These are phyloP conservation scores for Lonicera japonica DNA, from an alignment of 129 eudicot genomes.

Conservation along the genomic window DNA sequence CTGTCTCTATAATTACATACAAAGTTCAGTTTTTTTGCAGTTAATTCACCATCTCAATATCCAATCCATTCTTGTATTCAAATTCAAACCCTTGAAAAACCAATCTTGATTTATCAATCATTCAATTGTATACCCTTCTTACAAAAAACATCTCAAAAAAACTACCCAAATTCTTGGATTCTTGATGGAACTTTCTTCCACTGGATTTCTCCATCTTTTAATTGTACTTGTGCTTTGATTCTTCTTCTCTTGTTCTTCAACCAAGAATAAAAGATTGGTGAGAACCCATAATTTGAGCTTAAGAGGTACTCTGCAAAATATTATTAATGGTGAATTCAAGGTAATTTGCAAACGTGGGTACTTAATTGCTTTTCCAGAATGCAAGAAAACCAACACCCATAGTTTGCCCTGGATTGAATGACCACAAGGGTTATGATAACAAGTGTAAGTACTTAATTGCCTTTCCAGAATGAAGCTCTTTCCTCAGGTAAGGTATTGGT, in stretches of 20 bases:
- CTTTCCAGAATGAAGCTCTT: conserved; percentile 55
- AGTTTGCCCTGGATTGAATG: conserved; percentile 43
- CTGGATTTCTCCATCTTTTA: background rate
- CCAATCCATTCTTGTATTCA: background rate
- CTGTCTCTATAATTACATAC: no score
- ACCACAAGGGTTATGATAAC: conserved; percentile 38
- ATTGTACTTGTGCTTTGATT: background rate
- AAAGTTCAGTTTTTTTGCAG: no score
- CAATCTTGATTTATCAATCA: background rate
- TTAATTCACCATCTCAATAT: no score
- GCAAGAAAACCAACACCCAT: conserved; percentile 10
- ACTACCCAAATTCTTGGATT: no score
- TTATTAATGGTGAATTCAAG: no score
- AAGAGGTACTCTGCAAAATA: background rate
- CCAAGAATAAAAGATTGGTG: background rate
- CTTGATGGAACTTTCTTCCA: no score
- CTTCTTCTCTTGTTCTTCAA: background rate
- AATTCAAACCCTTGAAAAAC: background rate
- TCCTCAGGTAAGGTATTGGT: no score
- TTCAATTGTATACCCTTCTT: no score
- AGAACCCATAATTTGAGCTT: background rate
- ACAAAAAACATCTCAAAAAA: no score
- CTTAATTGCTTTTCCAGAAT: no score
- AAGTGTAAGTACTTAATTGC: conserved; percentile 57
- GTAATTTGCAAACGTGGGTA: background rate